phyloP scores from a whole-genome alignment of 208 protist species.

The Angomonas ambiguus region DNA sequence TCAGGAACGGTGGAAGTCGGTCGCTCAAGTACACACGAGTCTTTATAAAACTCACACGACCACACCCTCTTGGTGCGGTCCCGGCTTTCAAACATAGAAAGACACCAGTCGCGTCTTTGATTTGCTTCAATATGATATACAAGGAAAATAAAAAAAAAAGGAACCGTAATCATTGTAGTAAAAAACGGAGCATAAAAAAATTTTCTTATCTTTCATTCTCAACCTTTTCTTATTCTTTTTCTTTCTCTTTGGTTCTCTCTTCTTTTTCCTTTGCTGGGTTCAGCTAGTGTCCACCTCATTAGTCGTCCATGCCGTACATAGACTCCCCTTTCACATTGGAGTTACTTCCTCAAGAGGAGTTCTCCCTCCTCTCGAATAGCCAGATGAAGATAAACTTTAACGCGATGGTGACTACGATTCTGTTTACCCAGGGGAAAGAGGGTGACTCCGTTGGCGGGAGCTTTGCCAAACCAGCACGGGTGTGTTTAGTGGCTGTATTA shows the following conservation, averaged over 20 bases:
- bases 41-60: neutral
- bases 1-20: neutral
- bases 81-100: neutral
- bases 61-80: neutral
- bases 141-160: too few species aligned
- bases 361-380: neutral
- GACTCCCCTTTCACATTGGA: neutral
- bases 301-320: neutral
- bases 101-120: too few species aligned
- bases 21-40: neutral
- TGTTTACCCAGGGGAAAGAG: neutral
- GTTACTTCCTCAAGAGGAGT: neutral
- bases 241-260: neutral
- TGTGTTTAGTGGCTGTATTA: neutral
- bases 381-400: neutral
- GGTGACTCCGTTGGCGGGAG: neutral
- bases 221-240: too few species aligned
- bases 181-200: too few species aligned
- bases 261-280: neutral
- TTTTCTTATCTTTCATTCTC: too few species aligned
- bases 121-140: too few species aligned
- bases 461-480: neutral
- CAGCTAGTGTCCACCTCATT: neutral
- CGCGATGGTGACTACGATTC: neutral
- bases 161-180: too few species aligned